Evolutionary conservation across 108 stramenopile species (phyloP), one percentile per base, ranked within the genome.

Genomic region (Fistulifera pelliculosa): DNA sequence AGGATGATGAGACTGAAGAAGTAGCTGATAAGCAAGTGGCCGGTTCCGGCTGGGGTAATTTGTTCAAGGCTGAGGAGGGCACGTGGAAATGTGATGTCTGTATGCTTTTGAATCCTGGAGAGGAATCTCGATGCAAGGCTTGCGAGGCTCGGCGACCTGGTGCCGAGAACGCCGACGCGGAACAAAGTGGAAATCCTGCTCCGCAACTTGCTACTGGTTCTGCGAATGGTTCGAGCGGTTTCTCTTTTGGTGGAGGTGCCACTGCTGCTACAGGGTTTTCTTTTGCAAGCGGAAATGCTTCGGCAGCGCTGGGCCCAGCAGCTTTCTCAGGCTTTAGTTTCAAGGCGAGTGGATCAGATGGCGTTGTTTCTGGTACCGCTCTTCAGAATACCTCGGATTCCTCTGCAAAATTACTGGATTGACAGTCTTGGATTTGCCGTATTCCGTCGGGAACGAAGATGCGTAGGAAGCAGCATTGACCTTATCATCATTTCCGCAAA

Each of bases 81-180:
- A 77, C 68, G n/a, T 94, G 93, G 93, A 94, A 90, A 62, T 94
- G 93, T 61, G 77, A 68, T 8, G 56, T 71, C 16, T 92, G 93
- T 57, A 78, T 81, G 54, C 80, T 90, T 19, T 75, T 55, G 12
- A 94, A 92, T 72, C 49, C 53, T 0, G 62, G 58, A 16, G 65
- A 52, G 16, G 57, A 14, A 17, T 68, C 55, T 25, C 66, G 69
- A 56, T 94, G 93, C 54, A 55, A 50, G 21, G 77, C 93, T 16
- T 94, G 93, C 60, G 90, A 94, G 54, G 75, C 85, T 10, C 27
- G 56, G 11, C 77, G 79, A 54, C 81, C 89, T 8, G 93, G 90
- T 47, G 69, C 38, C 55, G 27, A 17, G n/a, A 52, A 28, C 27
- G 43, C n/a, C 18, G 27, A 38, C 28, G 22, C 54, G 41, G 31